A percentile compares a stretch with the other conserved stretches of the same genome.
These are phyloP conservation scores for Hevea brasiliensis DNA, from an alignment of 345 rosid species.

Conservation along the genomic window DNA sequence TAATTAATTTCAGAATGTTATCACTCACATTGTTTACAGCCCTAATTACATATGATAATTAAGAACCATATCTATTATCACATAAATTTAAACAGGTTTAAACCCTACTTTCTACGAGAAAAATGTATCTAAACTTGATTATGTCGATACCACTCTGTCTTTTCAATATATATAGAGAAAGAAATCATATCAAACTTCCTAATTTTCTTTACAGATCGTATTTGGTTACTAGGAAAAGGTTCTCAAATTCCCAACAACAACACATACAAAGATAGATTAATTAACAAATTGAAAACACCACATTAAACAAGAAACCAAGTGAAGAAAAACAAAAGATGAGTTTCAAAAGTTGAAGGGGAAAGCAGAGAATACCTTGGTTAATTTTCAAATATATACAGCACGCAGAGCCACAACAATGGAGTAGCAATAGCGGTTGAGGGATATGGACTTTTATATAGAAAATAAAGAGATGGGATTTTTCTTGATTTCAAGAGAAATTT, in stretches of 20 bases:
- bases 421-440: no score
- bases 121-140: no score
- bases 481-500: not conserved
- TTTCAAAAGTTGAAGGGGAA: slow-evolving; percentile 1
- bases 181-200: not conserved
- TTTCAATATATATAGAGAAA: not conserved
- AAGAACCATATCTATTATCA: no score
- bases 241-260: not conserved
- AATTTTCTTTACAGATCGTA: not conserved
- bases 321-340: not conserved
- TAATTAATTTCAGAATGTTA: no score
- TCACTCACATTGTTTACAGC: no score
- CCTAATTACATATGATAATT: no score
- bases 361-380: not conserved
- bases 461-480: not conserved
- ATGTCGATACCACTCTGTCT: no score
- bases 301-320: not conserved
- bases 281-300: not conserved
- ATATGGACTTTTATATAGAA: not conserved
- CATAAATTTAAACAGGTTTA: no score
- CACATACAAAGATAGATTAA: not conserved
- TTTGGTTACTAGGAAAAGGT: no score
- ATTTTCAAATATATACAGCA: not conserved
- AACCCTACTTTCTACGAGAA: no score
- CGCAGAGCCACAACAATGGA: not conserved